Conservation (phyloP, 164 flowering plant genomes). For the Protea cynaroides region DNA sequence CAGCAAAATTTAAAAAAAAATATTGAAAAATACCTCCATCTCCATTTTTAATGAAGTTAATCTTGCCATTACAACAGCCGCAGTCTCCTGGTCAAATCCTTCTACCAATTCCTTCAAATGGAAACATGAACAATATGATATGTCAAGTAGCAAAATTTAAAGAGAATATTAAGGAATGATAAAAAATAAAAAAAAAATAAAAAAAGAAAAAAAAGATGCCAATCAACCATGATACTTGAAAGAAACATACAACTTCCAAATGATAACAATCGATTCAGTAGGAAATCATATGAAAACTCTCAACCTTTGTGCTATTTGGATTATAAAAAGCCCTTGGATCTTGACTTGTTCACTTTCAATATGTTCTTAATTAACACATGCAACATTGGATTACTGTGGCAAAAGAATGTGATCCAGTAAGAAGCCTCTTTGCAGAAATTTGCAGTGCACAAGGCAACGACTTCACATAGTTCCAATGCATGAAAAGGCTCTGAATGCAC, state of each 20-base stretch:
- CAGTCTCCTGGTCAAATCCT: conserved; percentile 98
- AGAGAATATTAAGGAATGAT: not conserved
- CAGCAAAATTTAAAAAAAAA: not conserved
- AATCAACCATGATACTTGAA: not conserved
- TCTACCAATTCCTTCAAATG: conserved; percentile 69
- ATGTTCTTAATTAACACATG: not conserved
- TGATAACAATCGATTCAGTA: too few relatives aligned
- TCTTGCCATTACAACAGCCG: conserved; percentile 95
- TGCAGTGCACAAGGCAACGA: not conserved
- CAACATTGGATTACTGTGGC: not conserved
- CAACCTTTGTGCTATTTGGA: too few relatives aligned
- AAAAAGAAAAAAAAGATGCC: not conserved
- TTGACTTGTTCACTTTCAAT: too few relatives aligned
- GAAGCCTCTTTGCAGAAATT: not conserved
- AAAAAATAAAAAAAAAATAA: not conserved
- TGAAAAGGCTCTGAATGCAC: not conserved
- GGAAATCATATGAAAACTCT: too few relatives aligned
- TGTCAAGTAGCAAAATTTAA: not conserved
- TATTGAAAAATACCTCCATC: conserved; percentile 55
- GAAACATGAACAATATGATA: conserved; percentile 1
- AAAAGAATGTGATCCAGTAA: not conserved
- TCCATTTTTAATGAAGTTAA: conserved; percentile 90
- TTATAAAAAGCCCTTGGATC: too few relatives aligned
- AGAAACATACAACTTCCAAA: not conserved
- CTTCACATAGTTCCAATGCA: not conserved